phyloP scores from a whole-genome alignment of 2,329 filamentous ascomycete genomes.

The Aspergillus jensenii region DNA sequence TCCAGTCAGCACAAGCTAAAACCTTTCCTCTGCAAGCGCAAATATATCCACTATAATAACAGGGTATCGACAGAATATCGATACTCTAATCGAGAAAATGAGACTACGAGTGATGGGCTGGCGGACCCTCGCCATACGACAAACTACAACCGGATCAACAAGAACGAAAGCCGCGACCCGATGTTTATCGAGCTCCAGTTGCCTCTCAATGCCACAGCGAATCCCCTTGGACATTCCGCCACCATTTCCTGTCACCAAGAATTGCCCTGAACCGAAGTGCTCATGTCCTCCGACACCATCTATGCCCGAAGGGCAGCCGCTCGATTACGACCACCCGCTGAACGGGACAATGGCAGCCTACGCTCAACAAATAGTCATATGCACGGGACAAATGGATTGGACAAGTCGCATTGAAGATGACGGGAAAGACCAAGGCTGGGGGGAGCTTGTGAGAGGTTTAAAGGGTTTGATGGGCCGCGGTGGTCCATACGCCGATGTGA shows the following conservation, averaged over 20 bases:
- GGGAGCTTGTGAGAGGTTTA: constrained; percentile 61
- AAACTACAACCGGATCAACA: constrained; percentile 10
- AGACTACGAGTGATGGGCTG: constrained; percentile 2
- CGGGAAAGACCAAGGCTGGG: constrained; percentile 50
- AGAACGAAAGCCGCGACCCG: constrained; percentile 9
- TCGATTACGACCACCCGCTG: constrained; percentile 69
- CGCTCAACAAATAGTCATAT: constrained; percentile 78
- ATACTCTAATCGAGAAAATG: constrained; percentile 10
- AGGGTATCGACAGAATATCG: neutral
- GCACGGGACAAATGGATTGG: constrained; percentile 80
- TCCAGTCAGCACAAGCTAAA: neutral
- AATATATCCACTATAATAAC: neutral
- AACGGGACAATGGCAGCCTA: constrained; percentile 78
- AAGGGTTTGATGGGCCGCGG: constrained; percentile 66
- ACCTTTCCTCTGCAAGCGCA: neutral
- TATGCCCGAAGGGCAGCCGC: constrained; percentile 67
- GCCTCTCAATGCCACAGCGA: constrained; percentile 20
- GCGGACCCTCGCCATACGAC: constrained; percentile 15
- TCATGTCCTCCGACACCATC: constrained; percentile 71
- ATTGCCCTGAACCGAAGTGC: constrained; percentile 76
- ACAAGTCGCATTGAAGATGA: constrained; percentile 81
- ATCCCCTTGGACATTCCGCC: constrained; percentile 37
- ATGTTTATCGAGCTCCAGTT: constrained; percentile 23
- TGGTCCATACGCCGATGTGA: constrained; percentile 64
- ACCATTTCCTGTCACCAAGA: constrained; percentile 49